phyloP scores from a whole-genome alignment of 2,329 filamentous ascomycete genomes.

The Fusarium oxysporum region DNA sequence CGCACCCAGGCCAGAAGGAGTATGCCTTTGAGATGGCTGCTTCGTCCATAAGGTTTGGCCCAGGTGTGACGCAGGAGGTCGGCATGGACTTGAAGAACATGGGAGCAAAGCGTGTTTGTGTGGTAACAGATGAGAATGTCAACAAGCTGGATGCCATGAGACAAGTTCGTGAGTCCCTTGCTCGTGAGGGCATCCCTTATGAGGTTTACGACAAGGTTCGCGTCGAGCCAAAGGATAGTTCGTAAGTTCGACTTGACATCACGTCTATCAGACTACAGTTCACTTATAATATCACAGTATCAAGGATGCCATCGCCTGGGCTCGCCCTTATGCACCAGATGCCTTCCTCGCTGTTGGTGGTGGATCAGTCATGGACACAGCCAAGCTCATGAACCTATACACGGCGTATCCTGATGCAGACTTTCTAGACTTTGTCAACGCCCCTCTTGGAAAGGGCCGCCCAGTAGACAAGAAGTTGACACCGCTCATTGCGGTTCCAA shows the following conservation, averaged over 20 bases:
- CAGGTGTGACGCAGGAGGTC: slow-evolving; percentile 92
- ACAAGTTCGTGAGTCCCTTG: slow-evolving; percentile 85
- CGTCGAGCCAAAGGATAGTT: slow-evolving; percentile 95
- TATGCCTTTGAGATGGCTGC: slow-evolving; percentile 99
- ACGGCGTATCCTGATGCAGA: slow-evolving; percentile 89
- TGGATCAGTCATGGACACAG: slow-evolving; percentile 97
- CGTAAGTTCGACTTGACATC: slow-evolving; percentile 61
- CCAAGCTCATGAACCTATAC: slow-evolving; percentile 98
- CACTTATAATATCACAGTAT: slow-evolving; percentile 64
- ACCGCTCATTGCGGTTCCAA: slow-evolving; percentile 85
- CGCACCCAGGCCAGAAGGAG: slow-evolving; percentile 77
- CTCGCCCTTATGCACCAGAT: slow-evolving; percentile 83
- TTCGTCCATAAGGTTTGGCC: slow-evolving; percentile 92
- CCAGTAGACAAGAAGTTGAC: slow-evolving; percentile 77
- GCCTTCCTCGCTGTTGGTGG: slow-evolving; percentile 90
- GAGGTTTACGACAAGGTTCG: slow-evolving; percentile 83
- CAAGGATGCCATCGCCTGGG: slow-evolving; percentile 88
- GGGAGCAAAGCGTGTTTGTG: slow-evolving; percentile 85
- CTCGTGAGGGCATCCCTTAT: slow-evolving; percentile 81
- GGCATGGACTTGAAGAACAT: slow-evolving; percentile 98
- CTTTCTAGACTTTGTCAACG: slow-evolving; percentile 98
- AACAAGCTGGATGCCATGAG: slow-evolving; percentile 87
- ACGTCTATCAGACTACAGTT: not conserved
- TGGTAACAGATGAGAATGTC: slow-evolving; percentile 90
- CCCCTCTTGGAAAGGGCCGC: slow-evolving; percentile 87